These are phyloP conservation scores for Pisolithus thermaeus DNA, from an alignment of 1,284 basidiomycete genomes.

Conservation along the genomic window DNA sequence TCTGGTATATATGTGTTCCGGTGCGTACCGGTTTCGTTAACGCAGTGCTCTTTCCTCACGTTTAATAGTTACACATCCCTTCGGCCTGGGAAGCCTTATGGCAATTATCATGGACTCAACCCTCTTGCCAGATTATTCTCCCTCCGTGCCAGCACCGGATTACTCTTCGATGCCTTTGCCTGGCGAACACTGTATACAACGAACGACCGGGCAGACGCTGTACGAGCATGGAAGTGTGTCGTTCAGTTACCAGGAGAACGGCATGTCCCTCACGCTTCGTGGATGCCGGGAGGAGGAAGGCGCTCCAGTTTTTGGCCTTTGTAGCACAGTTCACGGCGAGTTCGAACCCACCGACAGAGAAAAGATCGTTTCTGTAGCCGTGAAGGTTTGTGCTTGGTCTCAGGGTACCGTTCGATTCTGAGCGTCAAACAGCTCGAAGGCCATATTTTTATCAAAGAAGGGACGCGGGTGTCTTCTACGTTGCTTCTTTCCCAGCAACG, in stretches of 20 bases:
- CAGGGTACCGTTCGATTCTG: neutral
- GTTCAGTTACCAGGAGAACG: slow-evolving; percentile 25
- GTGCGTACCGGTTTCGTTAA: neutral
- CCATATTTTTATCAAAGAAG: slow-evolving; percentile 40
- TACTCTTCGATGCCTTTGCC: slow-evolving; percentile 30
- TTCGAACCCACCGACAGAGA: slow-evolving; percentile 36
- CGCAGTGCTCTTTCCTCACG: neutral
- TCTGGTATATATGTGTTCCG: neutral
- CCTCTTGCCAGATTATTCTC: slow-evolving; percentile 22
- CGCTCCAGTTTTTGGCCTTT: slow-evolving; percentile 28
- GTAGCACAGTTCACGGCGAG: slow-evolving; percentile 30
- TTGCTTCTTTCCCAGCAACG: slow-evolving; percentile 30
- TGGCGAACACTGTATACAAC: slow-evolving; percentile 29
- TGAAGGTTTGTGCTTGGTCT: slow-evolving; percentile 35
- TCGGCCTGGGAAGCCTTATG: neutral
- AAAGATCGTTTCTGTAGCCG: slow-evolving; percentile 35
- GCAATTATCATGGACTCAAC: neutral
- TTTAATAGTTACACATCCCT: slow-evolving; percentile 12
- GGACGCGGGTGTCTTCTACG: slow-evolving; percentile 30
- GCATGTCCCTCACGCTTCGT: slow-evolving; percentile 26
- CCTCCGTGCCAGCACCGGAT: slow-evolving; percentile 24
- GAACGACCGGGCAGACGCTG: slow-evolving; percentile 17
- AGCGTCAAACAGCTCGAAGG: slow-evolving; percentile 42
- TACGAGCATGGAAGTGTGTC: slow-evolving; percentile 20
- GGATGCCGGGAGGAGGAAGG: slow-evolving; percentile 28